Conservation (phyloP, 202 grass and related monocot genomes). For the Musa balbisiana region DNA sequence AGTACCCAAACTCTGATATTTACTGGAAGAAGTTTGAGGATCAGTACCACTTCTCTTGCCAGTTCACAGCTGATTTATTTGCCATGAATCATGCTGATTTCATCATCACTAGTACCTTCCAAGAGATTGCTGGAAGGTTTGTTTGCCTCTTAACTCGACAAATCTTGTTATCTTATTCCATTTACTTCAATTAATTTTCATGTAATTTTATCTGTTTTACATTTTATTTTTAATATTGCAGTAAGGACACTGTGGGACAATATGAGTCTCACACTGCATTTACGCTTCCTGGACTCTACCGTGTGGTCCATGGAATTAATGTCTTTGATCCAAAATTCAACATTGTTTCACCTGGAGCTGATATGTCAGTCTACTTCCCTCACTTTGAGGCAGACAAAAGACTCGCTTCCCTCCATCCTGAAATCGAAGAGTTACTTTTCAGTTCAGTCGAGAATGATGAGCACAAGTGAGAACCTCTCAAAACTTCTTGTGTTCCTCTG, state of each 20-base stretch:
- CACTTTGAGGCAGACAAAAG: conserved; percentile 62
- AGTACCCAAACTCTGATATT: conserved; percentile 93
- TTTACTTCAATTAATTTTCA: neutral
- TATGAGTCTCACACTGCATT: conserved; percentile 96
- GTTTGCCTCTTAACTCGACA: neutral
- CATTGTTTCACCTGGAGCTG: conserved; percentile 96
- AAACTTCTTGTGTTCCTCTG: neutral
- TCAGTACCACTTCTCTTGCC: conserved; percentile 98
- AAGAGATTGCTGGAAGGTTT: conserved; percentile 99
- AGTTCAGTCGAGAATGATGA: conserved; percentile 62
- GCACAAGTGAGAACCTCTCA: conserved; percentile 57
- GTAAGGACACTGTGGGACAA: conserved; percentile 95
- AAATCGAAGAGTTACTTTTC: conserved; percentile 91
- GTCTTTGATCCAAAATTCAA: conserved; percentile 99
- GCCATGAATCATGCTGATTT: conserved; percentile 99
- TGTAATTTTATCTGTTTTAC: neutral
- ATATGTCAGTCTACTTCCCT: conserved; percentile 90
- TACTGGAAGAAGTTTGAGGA: conserved; percentile 99
- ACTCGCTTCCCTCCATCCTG: conserved; percentile 79
- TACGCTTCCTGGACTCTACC: conserved; percentile 90
- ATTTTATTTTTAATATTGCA: conserved; percentile 29
- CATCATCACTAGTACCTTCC: conserved; percentile 98
- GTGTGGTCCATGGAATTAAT: conserved; percentile 91
- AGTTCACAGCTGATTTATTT: conserved; percentile 95
- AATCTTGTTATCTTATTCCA: neutral